Conservation (phyloP, 108 stramenopile species). For the Discostella pseudostelligera region DNA sequence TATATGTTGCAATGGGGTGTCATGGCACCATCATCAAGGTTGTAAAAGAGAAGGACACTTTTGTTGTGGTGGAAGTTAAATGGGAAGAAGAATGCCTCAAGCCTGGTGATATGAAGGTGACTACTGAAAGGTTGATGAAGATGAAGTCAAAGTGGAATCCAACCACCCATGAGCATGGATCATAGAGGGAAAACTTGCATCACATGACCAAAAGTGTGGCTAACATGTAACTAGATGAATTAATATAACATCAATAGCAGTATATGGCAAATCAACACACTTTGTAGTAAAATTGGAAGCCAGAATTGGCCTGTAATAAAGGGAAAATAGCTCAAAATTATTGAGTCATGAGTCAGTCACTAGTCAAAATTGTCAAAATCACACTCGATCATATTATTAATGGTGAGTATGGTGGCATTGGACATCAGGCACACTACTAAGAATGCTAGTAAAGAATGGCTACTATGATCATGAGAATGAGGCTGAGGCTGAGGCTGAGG, state of each 20-base stretch:
- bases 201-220: not conserved
- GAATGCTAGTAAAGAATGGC: too few species aligned
- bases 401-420: too few species aligned
- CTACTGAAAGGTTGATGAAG: constrained; percentile 6
- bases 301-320: not conserved
- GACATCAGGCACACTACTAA: too few species aligned
- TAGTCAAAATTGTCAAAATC: not conserved
- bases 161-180: not conserved
- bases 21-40: not conserved
- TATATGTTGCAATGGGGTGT: not conserved
- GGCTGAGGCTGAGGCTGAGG: too few species aligned
- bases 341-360: not conserved
- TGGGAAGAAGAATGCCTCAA: constrained; percentile 5
- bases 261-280: too few species aligned
- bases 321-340: not conserved
- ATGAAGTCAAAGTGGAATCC: constrained; percentile 12
- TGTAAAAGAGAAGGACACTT: not conserved
- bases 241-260: too few species aligned
- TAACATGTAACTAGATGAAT: not conserved
- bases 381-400: too few species aligned
- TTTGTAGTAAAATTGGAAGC: too few species aligned
- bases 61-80: not conserved
- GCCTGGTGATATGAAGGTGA: not conserved
- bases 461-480: too few species aligned
- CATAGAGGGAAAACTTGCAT: constrained; percentile 4